Evolutionary conservation across 2,329 filamentous ascomycete genomes (phyloP).

Genomic region (Chrysoporthe cubensis): DNA sequence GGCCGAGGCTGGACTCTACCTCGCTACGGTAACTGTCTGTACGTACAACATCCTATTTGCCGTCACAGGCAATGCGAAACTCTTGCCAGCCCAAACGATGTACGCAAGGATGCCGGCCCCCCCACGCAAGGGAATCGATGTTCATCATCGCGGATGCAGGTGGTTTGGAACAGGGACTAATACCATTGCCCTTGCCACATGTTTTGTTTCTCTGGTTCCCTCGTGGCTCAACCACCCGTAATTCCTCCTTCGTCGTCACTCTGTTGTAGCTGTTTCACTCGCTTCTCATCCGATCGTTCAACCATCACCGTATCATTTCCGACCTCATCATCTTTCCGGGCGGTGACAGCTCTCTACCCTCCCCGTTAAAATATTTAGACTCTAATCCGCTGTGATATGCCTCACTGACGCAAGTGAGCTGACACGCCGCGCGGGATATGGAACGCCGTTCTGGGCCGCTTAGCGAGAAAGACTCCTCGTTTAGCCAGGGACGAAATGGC

Average conservation of each 20-base stretch:
- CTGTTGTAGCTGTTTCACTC: slow-evolving; percentile 3
- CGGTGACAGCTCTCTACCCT: neutral
- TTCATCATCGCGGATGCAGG: neutral
- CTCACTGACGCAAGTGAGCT: neutral
- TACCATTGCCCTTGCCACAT: neutral
- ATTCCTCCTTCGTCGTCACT: neutral
- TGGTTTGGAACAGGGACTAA: neutral
- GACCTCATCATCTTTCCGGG: neutral
- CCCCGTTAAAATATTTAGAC: neutral
- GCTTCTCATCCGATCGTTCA: neutral
- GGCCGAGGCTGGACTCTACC: neutral
- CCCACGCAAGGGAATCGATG: slow-evolving; percentile 2
- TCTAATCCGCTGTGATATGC: slow-evolving; percentile 2
- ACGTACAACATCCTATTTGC: neutral
- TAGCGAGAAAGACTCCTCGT: neutral
- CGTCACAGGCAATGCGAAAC: neutral
- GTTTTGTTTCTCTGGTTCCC: neutral
- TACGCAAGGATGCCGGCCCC: neutral
- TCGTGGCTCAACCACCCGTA: neutral
- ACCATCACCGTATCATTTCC: neutral
- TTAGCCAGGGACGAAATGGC: neutral
- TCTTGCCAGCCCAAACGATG: neutral
- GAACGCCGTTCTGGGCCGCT: neutral
- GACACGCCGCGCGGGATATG: neutral
- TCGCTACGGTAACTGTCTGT: neutral